A percentile compares a stretch with the other conserved stretches of the same genome.
Conservation (phyloP, 164 flowering plant species). For the Annona squamosa region DNA sequence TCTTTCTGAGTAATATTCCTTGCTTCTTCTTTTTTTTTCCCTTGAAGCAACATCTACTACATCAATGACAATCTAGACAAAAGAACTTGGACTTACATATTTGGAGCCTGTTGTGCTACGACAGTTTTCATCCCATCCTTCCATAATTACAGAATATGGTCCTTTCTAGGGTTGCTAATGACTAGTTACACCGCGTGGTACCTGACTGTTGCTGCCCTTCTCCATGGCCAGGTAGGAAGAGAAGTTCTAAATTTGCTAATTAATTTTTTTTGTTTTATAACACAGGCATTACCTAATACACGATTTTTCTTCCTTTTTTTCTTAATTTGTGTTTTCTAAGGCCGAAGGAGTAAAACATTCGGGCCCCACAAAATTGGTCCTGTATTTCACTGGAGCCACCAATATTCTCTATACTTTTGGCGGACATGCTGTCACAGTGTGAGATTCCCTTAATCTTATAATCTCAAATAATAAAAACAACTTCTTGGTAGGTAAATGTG, state of each 20-base stretch:
- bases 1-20: neutral
- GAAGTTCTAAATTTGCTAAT: neutral
- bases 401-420: slow-evolving; percentile 84
- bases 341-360: slow-evolving; percentile 59
- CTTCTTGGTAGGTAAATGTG: too few species aligned
- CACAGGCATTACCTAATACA: neutral
- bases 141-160: slow-evolving; percentile 84
- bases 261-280: neutral
- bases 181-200: slow-evolving; percentile 95
- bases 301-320: neutral
- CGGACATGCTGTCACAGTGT: slow-evolving; percentile 92
- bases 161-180: slow-evolving; percentile 77
- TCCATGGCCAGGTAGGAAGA: slow-evolving; percentile 62
- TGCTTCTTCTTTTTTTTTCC: slow-evolving; percentile 12
- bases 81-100: slow-evolving; percentile 81
- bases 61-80: slow-evolving; percentile 69
- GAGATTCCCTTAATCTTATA: slow-evolving; percentile 14
- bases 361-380: slow-evolving; percentile 56
- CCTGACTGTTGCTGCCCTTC: slow-evolving; percentile 58
- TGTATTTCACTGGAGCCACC: slow-evolving; percentile 75
- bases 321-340: slow-evolving; percentile 18
- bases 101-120: slow-evolving; percentile 83
- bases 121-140: slow-evolving; percentile 79
- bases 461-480: too few species aligned
- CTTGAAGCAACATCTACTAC: slow-evolving; percentile 66